A percentile compares a stretch with the other conserved stretches of the same genome.
Conservation (phyloP, 129 eudicot species). For the Saussurea involucrata region DNA sequence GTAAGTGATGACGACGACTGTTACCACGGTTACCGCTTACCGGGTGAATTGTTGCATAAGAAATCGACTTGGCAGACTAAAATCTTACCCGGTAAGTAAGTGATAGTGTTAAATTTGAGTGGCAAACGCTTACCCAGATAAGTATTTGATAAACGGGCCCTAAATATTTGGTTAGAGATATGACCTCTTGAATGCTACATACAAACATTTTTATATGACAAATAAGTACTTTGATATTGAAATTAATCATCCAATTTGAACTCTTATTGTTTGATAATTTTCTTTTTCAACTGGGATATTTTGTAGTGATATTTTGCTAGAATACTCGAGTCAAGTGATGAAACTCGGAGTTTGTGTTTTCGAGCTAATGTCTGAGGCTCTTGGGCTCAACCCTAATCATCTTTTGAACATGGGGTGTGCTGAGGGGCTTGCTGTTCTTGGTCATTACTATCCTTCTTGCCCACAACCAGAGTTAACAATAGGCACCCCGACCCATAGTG, state of each 20-base stretch:
- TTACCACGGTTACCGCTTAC: too few relatives aligned
- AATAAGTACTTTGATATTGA: not conserved
- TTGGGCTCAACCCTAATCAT: slow-evolving; percentile 32
- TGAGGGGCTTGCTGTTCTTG: slow-evolving; percentile 30
- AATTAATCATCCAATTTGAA: not conserved
- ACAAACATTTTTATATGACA: not conserved
- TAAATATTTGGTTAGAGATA: not conserved
- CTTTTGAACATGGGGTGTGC: slow-evolving; percentile 39
- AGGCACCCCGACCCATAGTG: slow-evolving; percentile 25
- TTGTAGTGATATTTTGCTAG: slow-evolving; percentile 29
- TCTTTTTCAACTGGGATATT: not conserved
- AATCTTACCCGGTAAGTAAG: too few relatives aligned
- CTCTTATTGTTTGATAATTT: not conserved
- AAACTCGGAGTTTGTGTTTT: slow-evolving; percentile 30
- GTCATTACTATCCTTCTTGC: slow-evolving; percentile 43
- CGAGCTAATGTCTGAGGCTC: slow-evolving; percentile 46
- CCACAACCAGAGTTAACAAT: slow-evolving; percentile 43
- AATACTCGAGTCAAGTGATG: slow-evolving; percentile 24
- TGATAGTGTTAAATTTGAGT: too few relatives aligned
- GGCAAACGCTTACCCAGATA: too few relatives aligned
- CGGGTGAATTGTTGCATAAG: too few relatives aligned
- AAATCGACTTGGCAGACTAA: too few relatives aligned
- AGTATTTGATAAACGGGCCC: too few relatives aligned
- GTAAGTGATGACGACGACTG: too few relatives aligned
- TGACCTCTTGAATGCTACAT: not conserved